These are phyloP conservation scores for Wickerhamiella slavikovae DNA, from an alignment of 805 yeast species.

Conservation along the genomic window DNA sequence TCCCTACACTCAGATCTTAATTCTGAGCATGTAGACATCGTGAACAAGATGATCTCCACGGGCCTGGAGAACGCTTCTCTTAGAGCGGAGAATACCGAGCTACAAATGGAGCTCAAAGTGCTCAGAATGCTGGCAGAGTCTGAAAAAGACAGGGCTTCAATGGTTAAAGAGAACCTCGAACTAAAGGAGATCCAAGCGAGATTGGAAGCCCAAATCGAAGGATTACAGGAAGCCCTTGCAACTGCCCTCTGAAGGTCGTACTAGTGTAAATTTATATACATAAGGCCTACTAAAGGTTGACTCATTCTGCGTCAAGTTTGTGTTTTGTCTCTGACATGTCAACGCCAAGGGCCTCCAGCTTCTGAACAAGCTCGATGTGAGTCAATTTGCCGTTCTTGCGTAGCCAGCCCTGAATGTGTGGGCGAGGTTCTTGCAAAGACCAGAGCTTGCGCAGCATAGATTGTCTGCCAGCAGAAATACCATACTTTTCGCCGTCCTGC, in stretches of 20 bases:
- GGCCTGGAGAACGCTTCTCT: constrained; percentile 58
- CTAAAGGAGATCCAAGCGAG: constrained; percentile 8
- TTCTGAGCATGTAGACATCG: constrained; percentile 66
- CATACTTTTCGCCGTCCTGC: constrained; percentile 10
- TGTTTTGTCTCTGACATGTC: constrained; percentile 9
- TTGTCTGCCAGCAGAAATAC: constrained; percentile 44
- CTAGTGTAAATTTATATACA: neutral
- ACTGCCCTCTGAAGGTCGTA: neutral
- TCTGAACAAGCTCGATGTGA: constrained; percentile 28
- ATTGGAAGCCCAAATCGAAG: constrained; percentile 10
- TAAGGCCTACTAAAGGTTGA: too few species aligned
- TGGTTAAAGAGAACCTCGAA: constrained; percentile 6
- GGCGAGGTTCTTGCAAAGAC: too few species aligned
- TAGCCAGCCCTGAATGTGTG: constrained; percentile 29
- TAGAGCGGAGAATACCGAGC: constrained; percentile 40
- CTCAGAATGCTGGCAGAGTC: constrained; percentile 2
- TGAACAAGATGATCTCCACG: constrained; percentile 69
- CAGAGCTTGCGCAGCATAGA: too few species aligned
- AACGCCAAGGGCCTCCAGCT: constrained; percentile 25
- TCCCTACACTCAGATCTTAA: constrained; percentile 46
- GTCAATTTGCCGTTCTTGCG: constrained; percentile 24
- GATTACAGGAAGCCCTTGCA: constrained; percentile 11
- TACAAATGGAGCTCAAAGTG: constrained; percentile 7
- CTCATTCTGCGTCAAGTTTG: too few species aligned
- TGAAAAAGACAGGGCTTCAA: constrained; percentile 2